phyloP scores from a whole-genome alignment of 306 rosid genomes.

The Casuarina equisetifolia region DNA sequence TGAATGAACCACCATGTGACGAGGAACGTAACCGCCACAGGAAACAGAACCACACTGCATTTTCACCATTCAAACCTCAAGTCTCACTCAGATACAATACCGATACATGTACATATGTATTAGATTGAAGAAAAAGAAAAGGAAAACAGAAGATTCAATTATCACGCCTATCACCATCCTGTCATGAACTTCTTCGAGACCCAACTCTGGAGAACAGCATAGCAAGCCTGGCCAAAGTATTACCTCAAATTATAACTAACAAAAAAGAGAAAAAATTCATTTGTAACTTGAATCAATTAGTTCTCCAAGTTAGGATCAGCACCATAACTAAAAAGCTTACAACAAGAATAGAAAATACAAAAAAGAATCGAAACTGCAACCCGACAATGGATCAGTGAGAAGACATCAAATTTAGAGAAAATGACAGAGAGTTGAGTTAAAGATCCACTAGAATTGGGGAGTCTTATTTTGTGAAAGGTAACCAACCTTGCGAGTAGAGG shows the following conservation, averaged over 20 bases:
- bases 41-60: constrained; percentile 89
- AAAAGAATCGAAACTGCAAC: too few species aligned
- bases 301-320: too few species aligned
- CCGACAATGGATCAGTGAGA: too few species aligned
- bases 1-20: constrained; percentile 92
- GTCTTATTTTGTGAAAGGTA: background rate
- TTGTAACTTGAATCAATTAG: too few species aligned
- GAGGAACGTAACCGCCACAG: constrained; percentile 84
- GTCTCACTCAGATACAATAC: constrained; percentile 10
- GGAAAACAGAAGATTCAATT: background rate
- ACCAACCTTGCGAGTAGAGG: constrained; percentile 81
- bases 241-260: background rate
- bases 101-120: background rate
- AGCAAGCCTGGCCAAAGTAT: constrained; percentile 62
- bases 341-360: too few species aligned
- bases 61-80: constrained; percentile 26
- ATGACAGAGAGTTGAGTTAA: background rate
- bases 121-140: background rate
- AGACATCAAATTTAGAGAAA: background rate
- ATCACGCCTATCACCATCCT: constrained; percentile 59
- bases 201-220: constrained; percentile 90
- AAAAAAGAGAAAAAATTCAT: too few species aligned
- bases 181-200: constrained; percentile 92
- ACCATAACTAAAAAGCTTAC: too few species aligned
- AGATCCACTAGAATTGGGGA: background rate